These are phyloP conservation scores for Backusella morwellensis DNA, from an alignment of 192 early-diverging fungal species.

Conservation along the genomic window DNA sequence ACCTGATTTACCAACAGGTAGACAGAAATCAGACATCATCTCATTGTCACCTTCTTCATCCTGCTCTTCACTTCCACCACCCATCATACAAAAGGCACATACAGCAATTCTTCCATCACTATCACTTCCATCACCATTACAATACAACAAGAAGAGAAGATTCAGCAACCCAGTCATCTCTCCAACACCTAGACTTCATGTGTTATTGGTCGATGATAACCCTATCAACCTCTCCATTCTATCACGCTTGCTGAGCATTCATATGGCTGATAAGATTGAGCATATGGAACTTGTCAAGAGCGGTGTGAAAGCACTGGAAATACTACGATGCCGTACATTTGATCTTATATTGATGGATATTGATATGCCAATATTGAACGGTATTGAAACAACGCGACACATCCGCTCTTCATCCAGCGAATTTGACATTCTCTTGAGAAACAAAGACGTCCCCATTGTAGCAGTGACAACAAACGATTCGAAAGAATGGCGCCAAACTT, in stretches of 20 bases:
- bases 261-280: slow-evolving; percentile 44
- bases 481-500: slow-evolving; percentile 46
- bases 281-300: slow-evolving; percentile 44
- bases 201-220: slow-evolving; percentile 69
- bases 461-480: slow-evolving; percentile 64
- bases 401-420: slow-evolving; percentile 41
- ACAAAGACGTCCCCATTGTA: slow-evolving; percentile 58
- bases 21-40: background rate
- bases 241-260: slow-evolving; percentile 52
- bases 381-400: slow-evolving; percentile 56
- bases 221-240: slow-evolving; percentile 62
- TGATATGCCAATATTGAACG: slow-evolving; percentile 65
- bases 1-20: background rate
- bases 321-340: slow-evolving; percentile 42
- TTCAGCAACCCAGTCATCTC: background rate
- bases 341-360: slow-evolving; percentile 69
- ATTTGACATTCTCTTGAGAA: slow-evolving; percentile 43
- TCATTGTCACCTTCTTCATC: slow-evolving; percentile 7
- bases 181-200: slow-evolving; percentile 6
- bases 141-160: background rate
- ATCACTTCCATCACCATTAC: slow-evolving; percentile 15
- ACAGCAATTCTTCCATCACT: background rate
- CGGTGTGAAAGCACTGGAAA: slow-evolving; percentile 49
- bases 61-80: slow-evolving; percentile 10
- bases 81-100: background rate